Conservation (phyloP, 768 basidiomycete species). For the Saitozyma sp. region DNA sequence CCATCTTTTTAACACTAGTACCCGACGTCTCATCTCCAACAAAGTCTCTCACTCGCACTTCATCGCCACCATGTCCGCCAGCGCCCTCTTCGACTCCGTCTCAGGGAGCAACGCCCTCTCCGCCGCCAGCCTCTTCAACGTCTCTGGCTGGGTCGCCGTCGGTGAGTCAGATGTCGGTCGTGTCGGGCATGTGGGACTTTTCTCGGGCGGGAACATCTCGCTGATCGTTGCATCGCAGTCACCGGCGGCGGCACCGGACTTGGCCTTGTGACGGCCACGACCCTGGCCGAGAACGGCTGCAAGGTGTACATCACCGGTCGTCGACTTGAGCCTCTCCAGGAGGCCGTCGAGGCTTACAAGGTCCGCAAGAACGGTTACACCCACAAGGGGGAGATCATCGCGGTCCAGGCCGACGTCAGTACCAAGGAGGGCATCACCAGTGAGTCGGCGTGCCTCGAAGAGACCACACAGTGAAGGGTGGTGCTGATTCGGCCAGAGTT, state of each 20-base stretch:
- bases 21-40: no score
- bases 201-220: neutral
- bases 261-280: slow-evolving; percentile 34
- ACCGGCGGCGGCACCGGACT: slow-evolving; percentile 37
- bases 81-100: slow-evolving; percentile 20
- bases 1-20: no score
- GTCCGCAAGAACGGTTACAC: slow-evolving; percentile 4
- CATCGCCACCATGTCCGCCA: slow-evolving; percentile 7
- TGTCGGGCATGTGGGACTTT: neutral
- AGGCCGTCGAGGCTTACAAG: slow-evolving; percentile 34
- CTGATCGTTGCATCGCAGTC: slow-evolving; percentile 21
- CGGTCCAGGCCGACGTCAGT: slow-evolving; percentile 42
- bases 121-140: slow-evolving; percentile 40
- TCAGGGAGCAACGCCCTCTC: slow-evolving; percentile 24
- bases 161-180: slow-evolving; percentile 24
- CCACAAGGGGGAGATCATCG: slow-evolving; percentile 35
- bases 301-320: slow-evolving; percentile 52
- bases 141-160: slow-evolving; percentile 47
- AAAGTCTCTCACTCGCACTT: no score
- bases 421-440: slow-evolving; percentile 46
- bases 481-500: slow-evolving; percentile 22
- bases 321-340: slow-evolving; percentile 37
- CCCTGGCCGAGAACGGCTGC: slow-evolving; percentile 47
- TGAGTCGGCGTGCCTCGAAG: slow-evolving; percentile 20
- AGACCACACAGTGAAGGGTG: neutral